Conservation (phyloP, 441 rosid genomes). For the Iberis amara region DNA sequence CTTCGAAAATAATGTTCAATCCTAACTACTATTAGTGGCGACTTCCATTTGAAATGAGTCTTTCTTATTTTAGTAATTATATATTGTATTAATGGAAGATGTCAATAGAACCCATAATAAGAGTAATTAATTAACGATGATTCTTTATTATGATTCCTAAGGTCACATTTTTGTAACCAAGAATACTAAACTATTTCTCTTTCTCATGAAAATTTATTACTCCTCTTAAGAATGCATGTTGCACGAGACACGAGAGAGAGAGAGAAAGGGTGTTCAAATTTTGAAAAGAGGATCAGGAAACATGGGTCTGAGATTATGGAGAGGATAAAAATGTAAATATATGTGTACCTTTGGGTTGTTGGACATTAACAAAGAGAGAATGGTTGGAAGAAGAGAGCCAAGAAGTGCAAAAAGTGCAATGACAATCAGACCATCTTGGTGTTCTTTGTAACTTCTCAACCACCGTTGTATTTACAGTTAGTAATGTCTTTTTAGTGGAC, state of each 20-base stretch:
- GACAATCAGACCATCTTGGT: constrained; percentile 96
- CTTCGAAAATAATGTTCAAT: not conserved
- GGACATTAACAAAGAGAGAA: constrained; percentile 64
- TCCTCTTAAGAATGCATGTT: constrained; percentile 25
- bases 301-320: constrained; percentile 8
- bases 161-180: constrained; percentile 14
- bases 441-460: constrained; percentile 68
- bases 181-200: not conserved
- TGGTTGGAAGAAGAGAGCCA: constrained; percentile 60
- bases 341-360: constrained; percentile 60
- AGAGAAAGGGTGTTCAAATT: not conserved
- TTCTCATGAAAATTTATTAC: constrained; percentile 13
- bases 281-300: constrained; percentile 3
- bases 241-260: constrained; percentile 21
- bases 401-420: constrained; percentile 59
- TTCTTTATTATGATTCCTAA: constrained; percentile 10
- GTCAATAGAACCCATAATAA: not conserved
- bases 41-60: not conserved
- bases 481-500: constrained; percentile 37
- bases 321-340: not conserved
- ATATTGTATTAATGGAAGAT: not conserved
- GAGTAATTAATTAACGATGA: not conserved
- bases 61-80: not conserved
- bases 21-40: not conserved
- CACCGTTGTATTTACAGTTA: constrained; percentile 53